Conservation (phyloP, 1,284 basidiomycete species). For the Athelia psychrophila region DNA sequence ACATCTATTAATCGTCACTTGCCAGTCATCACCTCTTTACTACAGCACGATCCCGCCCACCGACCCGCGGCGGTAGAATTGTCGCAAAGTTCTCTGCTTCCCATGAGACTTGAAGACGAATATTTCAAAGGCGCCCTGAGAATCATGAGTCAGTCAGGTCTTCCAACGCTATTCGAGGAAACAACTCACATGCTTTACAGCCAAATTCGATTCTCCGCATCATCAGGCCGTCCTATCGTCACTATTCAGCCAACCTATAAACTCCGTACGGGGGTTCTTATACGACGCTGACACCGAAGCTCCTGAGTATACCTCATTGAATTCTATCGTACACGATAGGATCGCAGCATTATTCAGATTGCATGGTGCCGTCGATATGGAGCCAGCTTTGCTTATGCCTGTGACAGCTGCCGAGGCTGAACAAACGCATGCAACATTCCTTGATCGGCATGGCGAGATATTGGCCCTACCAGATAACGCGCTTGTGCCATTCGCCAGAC, state of each 20-base stretch:
- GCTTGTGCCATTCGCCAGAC: slow-evolving; percentile 80
- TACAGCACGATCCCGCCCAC: slow-evolving; percentile 82
- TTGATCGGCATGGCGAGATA: slow-evolving; percentile 83
- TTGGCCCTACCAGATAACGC: slow-evolving; percentile 79
- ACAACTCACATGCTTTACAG: slow-evolving; percentile 30
- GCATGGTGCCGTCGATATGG: slow-evolving; percentile 87
- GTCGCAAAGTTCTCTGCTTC: slow-evolving; percentile 77
- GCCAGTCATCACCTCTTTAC: slow-evolving; percentile 75
- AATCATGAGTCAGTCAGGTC: slow-evolving; percentile 60
- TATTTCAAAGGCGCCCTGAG: slow-evolving; percentile 79
- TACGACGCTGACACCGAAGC: slow-evolving; percentile 76
- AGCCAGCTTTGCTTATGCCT: slow-evolving; percentile 83
- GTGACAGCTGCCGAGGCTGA: slow-evolving; percentile 59
- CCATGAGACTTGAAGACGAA: slow-evolving; percentile 77
- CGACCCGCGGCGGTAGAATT: slow-evolving; percentile 86
- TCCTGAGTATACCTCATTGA: slow-evolving; percentile 72
- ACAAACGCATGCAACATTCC: slow-evolving; percentile 62
- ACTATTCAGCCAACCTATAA: slow-evolving; percentile 68
- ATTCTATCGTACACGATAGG: slow-evolving; percentile 76
- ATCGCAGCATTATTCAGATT: slow-evolving; percentile 78
- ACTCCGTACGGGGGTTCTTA: slow-evolving; percentile 68
- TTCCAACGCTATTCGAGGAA: slow-evolving; percentile 2
- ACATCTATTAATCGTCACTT: slow-evolving; percentile 11
- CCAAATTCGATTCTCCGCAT: slow-evolving; percentile 71
- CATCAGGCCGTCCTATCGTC: slow-evolving; percentile 69